Base-by-base conservation (phyloP, 257 asterid species). In the Solanum infundibuliforme region DNA sequence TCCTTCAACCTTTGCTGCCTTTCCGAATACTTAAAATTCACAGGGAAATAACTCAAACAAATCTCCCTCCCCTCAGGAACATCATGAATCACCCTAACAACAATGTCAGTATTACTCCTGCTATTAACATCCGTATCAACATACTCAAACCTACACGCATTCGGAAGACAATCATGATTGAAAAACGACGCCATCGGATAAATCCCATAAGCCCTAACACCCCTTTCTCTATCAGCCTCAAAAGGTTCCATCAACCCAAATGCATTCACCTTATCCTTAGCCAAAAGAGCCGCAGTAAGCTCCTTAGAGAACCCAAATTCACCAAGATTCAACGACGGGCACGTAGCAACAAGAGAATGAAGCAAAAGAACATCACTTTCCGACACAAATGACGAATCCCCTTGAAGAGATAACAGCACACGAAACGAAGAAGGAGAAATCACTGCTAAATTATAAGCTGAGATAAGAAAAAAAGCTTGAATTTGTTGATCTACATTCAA, bases 151-250 rank as follows among this genome's bases (percentile, higher is more conserved):
- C 99, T 91, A 88, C 99, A 97, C 10, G 98, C 99, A 92, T 95
- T 97, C 4, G 99, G 98, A 21, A 97, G 96, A 90, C 99, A 97
- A 91, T 96, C 99, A n/a, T 97, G 99, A 73, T 97, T 97, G 89
- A 97, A 95, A 77, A 97, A 94, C 34, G 99, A 94, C 0, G 98
- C 98, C 87, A 82, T 91, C 0, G 96, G 99, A 69, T 97, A 97
- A 72, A 97, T 90, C 60, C 98, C 98, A 6, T 93, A 95, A 6
- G 98, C 98, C 90, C 99, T 93, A 68, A 97, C 99, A 20, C 95
- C 92, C 90, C 98, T 94, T 31, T 92, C 96, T 86, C 88, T 91
- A 20, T 83, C 90, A 3, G 75, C 86, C 60, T 79, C 34, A 25
- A 91, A 93, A 55, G 98, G 93, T 91, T 95, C 99, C 99, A 95